These are phyloP conservation scores for Lodderomyces theae DNA, from an alignment of 1,139 yeast genomes.

Conservation along the genomic window DNA sequence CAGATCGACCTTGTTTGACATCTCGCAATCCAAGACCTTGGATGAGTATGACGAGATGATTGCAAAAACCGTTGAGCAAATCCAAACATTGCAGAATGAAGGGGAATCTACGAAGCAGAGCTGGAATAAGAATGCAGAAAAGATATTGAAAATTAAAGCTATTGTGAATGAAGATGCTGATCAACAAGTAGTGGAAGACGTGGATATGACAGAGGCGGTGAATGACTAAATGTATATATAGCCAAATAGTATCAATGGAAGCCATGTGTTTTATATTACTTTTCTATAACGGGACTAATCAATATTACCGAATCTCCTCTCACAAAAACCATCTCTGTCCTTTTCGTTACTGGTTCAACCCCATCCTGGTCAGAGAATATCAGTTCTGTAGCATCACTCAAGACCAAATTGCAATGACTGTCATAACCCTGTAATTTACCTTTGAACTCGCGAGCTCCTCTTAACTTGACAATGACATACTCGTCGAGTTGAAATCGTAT, in stretches of 20 bases:
- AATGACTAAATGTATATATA: no score
- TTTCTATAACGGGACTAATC: constrained; percentile 45
- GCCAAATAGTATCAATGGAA: no score
- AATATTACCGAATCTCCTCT: constrained; percentile 94
- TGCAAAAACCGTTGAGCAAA: constrained; percentile 22
- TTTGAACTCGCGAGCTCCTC: constrained; percentile 93
- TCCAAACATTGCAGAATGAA: constrained; percentile 28
- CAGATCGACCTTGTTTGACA: constrained; percentile 17
- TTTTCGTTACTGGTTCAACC: constrained; percentile 46
- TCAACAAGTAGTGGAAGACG: constrained; percentile 9
- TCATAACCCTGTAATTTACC: constrained; percentile 95
- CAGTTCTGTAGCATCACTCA: constrained; percentile 89
- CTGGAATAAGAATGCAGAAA: constrained; percentile 37
- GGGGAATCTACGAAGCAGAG: constrained; percentile 32
- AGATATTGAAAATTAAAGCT: constrained; percentile 27
- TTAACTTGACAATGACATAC: constrained; percentile 77
- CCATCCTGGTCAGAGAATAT: constrained; percentile 48
- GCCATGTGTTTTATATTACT: background rate
- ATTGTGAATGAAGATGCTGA: constrained; percentile 17
- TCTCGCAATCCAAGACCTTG: constrained; percentile 17
- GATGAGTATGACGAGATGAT: constrained; percentile 37
- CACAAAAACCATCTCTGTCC: constrained; percentile 87
- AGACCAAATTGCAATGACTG: constrained; percentile 92
- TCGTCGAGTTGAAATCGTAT: constrained; percentile 87
- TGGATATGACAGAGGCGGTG: constrained; percentile 14